Evolutionary conservation across 163 green algal species (phyloP), one percentile per base, ranked within the genome.

Genomic region (Chlamydomonas reinhardtii): DNA sequence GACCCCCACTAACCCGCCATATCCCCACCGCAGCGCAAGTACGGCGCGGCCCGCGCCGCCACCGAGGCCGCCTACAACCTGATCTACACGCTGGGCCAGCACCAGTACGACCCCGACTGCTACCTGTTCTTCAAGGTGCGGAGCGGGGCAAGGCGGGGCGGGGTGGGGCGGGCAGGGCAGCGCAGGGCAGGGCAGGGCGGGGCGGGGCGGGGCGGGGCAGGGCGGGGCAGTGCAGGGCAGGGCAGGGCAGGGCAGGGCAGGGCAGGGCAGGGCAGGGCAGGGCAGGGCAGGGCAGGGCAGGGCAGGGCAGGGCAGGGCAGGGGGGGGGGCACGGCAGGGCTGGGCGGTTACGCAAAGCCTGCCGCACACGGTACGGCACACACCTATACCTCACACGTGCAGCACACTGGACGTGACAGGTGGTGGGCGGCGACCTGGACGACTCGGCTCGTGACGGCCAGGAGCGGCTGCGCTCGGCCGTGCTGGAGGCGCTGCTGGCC

Each of bases 31-130:
- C 77, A 89, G 69, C 84, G 84, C 66, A 89, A 89, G 75, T 71
- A 89, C 74, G 74, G 83, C 64, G 76, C 83, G 4, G 24, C 66
- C 12, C 61, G 75, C 5, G 24, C 64, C 73, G 74, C 74, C 75
- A 59, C 52, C 35, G 84, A 93, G 87, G 87, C 88, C 9, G 78
- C 90, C 25, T 93, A 93, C 90, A 93, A 93, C 84, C 75, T 93
- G 22, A 48, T 93, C 14, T 93, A 91, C 88, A 85, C 61, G 29
- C 88, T 93, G 75, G 79, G 80, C 48, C 88, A 93, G 88, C 90
- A 93, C 84, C 82, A 73, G 59, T 93, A 93, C 48, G 90, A 93
- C 70, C 80, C 90, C 2, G 90, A 93, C 88, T 93, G 90, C 90
- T 84, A 87, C 81, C 85, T 93, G 27, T 92, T 93, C 76, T 73